phyloP scores from a whole-genome alignment of 352 stramenopile genomes.

The Globisporangium abappressorium region DNA sequence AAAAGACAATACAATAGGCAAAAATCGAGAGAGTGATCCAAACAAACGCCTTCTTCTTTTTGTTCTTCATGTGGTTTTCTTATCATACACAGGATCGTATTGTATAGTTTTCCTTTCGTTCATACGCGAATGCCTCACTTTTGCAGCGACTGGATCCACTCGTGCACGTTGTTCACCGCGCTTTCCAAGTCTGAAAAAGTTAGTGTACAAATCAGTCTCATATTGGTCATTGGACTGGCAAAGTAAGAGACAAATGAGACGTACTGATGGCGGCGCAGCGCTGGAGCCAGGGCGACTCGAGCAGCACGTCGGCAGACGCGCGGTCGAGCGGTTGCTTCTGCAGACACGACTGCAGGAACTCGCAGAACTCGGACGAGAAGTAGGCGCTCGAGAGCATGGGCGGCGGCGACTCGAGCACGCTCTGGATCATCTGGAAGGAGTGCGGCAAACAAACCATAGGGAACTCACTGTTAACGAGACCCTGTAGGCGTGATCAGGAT shows the following conservation, averaged over 20 bases:
- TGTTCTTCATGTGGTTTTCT: background rate
- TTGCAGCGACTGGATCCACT: conserved; percentile 75
- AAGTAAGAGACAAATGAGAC: conserved; percentile 18
- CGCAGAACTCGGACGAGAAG: conserved; percentile 74
- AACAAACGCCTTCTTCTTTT: background rate
- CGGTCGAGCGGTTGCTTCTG: conserved; percentile 66
- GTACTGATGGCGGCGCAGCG: conserved; percentile 64
- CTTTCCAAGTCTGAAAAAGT: conserved; percentile 23
- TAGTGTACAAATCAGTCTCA: background rate
- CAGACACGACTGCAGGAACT: conserved; percentile 65
- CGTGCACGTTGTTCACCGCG: conserved; percentile 48
- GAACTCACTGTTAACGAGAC: background rate
- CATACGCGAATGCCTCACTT: conserved; percentile 16
- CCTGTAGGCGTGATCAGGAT: background rate
- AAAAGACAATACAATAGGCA: background rate
- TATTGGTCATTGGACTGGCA: background rate
- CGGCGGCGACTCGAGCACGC: conserved; percentile 63
- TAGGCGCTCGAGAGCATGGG: conserved; percentile 60
- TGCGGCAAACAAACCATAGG: background rate
- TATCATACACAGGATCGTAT: background rate
- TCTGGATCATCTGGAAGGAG: conserved; percentile 59
- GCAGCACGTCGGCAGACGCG: conserved; percentile 52
- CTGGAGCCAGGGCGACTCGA: conserved; percentile 72
- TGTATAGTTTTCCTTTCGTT: background rate
- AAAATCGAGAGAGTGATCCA: background rate